These are phyloP conservation scores for Obelidium mucronatum DNA, from an alignment of 192 early-diverging fungal species.

Conservation along the genomic window DNA sequence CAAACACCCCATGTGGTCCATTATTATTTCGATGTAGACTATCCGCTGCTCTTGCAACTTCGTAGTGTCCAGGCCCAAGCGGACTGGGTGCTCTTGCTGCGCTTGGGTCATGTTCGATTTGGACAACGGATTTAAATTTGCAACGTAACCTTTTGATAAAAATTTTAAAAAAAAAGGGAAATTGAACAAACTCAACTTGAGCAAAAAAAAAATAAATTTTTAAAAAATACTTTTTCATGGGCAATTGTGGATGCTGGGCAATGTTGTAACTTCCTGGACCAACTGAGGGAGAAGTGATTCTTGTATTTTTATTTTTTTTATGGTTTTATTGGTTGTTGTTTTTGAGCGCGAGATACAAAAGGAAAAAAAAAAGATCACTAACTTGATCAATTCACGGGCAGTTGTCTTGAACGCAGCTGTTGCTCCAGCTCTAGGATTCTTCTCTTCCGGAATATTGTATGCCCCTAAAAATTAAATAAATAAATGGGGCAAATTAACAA, in stretches of 20 bases:
- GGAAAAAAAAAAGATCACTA: background rate
- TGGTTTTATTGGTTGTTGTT: too few relatives aligned
- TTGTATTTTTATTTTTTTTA: too few relatives aligned
- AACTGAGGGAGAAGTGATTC: slow-evolving; percentile 14
- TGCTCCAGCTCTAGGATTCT: slow-evolving; percentile 45
- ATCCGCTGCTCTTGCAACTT: slow-evolving; percentile 47
- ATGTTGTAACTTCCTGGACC: slow-evolving; percentile 44
- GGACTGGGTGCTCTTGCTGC: slow-evolving; percentile 30
- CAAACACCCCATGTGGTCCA: slow-evolving; percentile 40
- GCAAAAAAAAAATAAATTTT: background rate
- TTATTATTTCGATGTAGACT: slow-evolving; percentile 11
- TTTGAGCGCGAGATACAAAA: too few relatives aligned
- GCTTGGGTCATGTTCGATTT: slow-evolving; percentile 33
- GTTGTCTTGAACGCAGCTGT: slow-evolving; percentile 49
- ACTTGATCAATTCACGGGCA: slow-evolving; percentile 22
- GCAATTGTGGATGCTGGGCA: background rate
- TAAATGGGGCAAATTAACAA: background rate
- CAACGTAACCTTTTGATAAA: slow-evolving; percentile 25
- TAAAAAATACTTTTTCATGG: slow-evolving; percentile 24
- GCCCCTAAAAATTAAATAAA: slow-evolving; percentile 26
- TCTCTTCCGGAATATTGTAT: slow-evolving; percentile 40
- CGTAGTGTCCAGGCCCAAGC: slow-evolving; percentile 53
- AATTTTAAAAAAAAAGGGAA: background rate
- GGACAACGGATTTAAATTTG: slow-evolving; percentile 41
- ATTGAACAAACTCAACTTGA: too few relatives aligned